Conservation (phyloP, 805 yeast genomes). For the Yarrowia deformans region DNA sequence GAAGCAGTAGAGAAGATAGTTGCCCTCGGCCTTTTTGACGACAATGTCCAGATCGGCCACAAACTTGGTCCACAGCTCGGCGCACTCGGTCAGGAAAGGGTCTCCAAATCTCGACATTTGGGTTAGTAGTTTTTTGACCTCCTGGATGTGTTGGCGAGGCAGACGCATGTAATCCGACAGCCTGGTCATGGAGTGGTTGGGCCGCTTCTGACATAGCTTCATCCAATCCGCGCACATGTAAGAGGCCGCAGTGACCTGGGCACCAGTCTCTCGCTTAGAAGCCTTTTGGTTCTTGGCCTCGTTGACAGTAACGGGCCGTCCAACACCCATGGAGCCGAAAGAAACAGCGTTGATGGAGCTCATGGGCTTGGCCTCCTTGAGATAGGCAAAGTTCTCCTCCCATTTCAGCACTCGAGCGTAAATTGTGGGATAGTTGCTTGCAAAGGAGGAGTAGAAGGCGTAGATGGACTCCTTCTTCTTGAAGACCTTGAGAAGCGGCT, state of each 20-base stretch:
- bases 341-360: constrained; percentile 17
- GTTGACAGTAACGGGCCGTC: constrained; percentile 14
- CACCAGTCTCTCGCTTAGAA: neutral
- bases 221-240: constrained; percentile 32
- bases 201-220: neutral
- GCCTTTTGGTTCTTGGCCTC: constrained; percentile 20
- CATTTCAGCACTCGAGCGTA: constrained; percentile 13
- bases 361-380: constrained; percentile 27
- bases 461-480: constrained; percentile 18
- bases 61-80: constrained; percentile 22
- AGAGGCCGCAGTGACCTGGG: constrained; percentile 10
- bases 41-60: constrained; percentile 7
- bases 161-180: constrained; percentile 23
- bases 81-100: constrained; percentile 17
- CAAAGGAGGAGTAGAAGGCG: constrained; percentile 1
- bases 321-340: constrained; percentile 23
- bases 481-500: constrained; percentile 25
- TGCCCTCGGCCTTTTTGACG: constrained; percentile 24
- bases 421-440: constrained; percentile 6
- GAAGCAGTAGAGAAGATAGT: constrained; percentile 17
- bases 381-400: constrained; percentile 27
- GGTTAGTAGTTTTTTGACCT: constrained; percentile 10
- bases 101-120: constrained; percentile 27
- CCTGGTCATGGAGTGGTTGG: constrained; percentile 6
- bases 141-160: constrained; percentile 13